Conservation (phyloP, 768 basidiomycete species). For the Kwoniella heveanensis region DNA sequence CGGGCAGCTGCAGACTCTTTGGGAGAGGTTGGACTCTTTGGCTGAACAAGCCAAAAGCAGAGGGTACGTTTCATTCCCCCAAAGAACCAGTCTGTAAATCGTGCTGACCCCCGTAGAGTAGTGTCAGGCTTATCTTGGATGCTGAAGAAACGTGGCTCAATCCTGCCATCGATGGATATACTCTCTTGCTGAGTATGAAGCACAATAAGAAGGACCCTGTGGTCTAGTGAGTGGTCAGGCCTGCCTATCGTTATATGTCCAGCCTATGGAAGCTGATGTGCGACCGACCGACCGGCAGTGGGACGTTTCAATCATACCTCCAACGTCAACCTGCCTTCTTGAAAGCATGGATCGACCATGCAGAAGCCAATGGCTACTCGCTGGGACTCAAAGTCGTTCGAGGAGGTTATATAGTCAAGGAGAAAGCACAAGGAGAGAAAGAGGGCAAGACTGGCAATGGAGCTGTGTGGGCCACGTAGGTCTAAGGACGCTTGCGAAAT, state of each 20-base stretch:
- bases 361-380: constrained; percentile 66
- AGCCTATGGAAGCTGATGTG: not conserved
- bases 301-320: constrained; percentile 84
- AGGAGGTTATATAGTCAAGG: constrained; percentile 81
- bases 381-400: constrained; percentile 87
- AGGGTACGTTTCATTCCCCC: no score
- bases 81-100: no score
- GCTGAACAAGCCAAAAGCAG: no score
- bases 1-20: no score
- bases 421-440: constrained; percentile 51
- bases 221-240: constrained; percentile 8
- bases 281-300: constrained; percentile 60
- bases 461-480: constrained; percentile 33
- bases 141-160: no score
- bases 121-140: no score
- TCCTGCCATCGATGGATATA: no score
- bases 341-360: constrained; percentile 65
- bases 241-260: not conserved
- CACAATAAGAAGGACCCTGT: constrained; percentile 63
- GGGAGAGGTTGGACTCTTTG: no score
- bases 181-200: no score
- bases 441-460: constrained; percentile 31
- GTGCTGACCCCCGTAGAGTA: no score
- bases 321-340: constrained; percentile 70
- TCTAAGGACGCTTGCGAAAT: not conserved